Conservation (phyloP, 345 rosid genomes). For the Corchorus olitorius region DNA sequence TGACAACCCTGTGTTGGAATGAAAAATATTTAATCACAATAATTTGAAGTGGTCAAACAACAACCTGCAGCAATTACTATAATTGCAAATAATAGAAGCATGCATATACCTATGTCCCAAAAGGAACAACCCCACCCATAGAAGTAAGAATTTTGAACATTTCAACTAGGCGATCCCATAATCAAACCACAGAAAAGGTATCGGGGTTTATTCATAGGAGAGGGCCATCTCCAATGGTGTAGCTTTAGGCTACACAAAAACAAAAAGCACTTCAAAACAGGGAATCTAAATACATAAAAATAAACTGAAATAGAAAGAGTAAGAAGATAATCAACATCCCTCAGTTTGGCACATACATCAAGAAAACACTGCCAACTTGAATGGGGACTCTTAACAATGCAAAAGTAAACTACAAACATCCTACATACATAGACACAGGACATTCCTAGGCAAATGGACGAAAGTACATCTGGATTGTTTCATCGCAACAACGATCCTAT, state of each 20-base stretch:
- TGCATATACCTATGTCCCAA: background rate
- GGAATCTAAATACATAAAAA: background rate
- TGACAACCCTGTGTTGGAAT: conserved; percentile 60
- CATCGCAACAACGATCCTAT: background rate
- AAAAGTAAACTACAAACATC: background rate
- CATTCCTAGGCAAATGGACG: background rate
- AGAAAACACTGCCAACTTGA: background rate
- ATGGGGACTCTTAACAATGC: background rate
- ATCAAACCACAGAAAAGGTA: background rate
- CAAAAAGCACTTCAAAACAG: background rate
- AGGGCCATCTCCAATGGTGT: background rate
- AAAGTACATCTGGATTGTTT: background rate
- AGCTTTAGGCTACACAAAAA: background rate
- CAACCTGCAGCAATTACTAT: background rate
- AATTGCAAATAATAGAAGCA: background rate
- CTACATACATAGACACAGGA: background rate
- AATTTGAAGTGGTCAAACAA: background rate
- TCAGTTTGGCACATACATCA: background rate
- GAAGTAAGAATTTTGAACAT: background rate
- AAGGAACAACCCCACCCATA: background rate
- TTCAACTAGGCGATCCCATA: background rate
- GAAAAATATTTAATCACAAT: background rate
- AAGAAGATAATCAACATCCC: background rate
- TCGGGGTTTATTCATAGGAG: background rate
- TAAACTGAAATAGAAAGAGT: background rate